Base-by-base conservation (phyloP, 352 stramenopile species). In the Pythium phragmitis region DNA sequence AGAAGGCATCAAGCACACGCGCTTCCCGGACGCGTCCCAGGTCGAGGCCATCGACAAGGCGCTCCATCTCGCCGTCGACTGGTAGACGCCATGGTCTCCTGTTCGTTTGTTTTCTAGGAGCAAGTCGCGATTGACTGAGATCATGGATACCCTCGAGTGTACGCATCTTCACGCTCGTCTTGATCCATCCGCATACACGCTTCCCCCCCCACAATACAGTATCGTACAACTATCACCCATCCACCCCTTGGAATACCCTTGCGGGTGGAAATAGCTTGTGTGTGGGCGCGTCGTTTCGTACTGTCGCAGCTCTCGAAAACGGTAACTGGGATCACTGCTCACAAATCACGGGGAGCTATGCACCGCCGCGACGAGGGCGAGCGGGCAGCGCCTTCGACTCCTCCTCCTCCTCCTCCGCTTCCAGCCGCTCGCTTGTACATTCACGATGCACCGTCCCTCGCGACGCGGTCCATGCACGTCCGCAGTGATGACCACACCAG, bases 1-100 rank as follows among this genome's bases (percentile, higher is more conserved):
- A n/a, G 78, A 88, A 62, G 85, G 77, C 59, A 92, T 94, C 62
- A 74, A 80, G 62, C 81, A 92, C 73, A 77, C 72, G 42, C 74
- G 76, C 56, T 94, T 94, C 69, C 85, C 85, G 17, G 80, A 86
- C 34, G 73, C 83, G 33, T 76, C 76, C 33, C 79, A 91, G 56
- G 71, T 85, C 28, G 82, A 85, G 39, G 72, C 82, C 28, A 92
- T 92, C 63, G 85, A 94, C 70, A 69, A 68, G 53, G 75, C 73
- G 41, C 73, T 93, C 37, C 75, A 85, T 57, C 67, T 92, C n/a
- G 12, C 52, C 33, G 41, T 64, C 17, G 62, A 56, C 21, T n/a
- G 57, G 56, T 70, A 70, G 42, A 52, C 17, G 43, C 23, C 21
- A 51, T 7, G 26, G 26, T 30, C 26, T 30, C 26, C 26, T 30